phyloP scores from a whole-genome alignment of 371 early-diverging fungal genomes.

The Apophysomyces elegans region DNA sequence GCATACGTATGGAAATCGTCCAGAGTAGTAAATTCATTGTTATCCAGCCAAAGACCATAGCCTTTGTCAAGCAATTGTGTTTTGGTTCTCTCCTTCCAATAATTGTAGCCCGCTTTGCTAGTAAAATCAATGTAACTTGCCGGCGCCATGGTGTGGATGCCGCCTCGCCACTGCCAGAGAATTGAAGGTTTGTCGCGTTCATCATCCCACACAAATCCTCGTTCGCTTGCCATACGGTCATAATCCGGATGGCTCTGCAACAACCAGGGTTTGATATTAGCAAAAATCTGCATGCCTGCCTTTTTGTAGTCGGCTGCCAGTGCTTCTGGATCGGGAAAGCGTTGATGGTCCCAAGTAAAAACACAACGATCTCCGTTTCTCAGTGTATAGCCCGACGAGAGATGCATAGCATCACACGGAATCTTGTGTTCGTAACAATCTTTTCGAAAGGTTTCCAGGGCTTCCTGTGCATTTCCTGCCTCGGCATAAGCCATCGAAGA shows the following conservation, averaged over 20 bases:
- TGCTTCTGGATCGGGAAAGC: slow-evolving; percentile 55
- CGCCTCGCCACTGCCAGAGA: slow-evolving; percentile 60
- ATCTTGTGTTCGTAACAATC: slow-evolving; percentile 48
- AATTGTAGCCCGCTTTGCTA: slow-evolving; percentile 48
- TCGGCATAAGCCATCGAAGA: slow-evolving; percentile 70
- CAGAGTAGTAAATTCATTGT: slow-evolving; percentile 61
- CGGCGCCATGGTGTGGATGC: slow-evolving; percentile 46
- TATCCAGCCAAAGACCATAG: slow-evolving; percentile 65
- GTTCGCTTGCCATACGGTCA: slow-evolving; percentile 20
- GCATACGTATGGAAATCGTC: slow-evolving; percentile 49
- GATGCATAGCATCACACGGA: slow-evolving; percentile 66
- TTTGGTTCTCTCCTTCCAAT: slow-evolving; percentile 56
- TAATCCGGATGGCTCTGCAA: slow-evolving; percentile 59
- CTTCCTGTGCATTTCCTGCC: slow-evolving; percentile 54
- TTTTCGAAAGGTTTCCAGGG: slow-evolving; percentile 47
- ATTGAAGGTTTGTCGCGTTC: slow-evolving; percentile 18
- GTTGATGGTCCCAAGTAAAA: slow-evolving; percentile 62
- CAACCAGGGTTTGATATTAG: slow-evolving; percentile 72
- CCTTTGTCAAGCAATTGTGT: slow-evolving; percentile 53
- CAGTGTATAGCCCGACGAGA: slow-evolving; percentile 64
- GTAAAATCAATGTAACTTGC: slow-evolving; percentile 66
- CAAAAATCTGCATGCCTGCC: slow-evolving; percentile 55
- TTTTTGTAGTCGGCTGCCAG: slow-evolving; percentile 36
- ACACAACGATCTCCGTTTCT: slow-evolving; percentile 58
- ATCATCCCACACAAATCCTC: slow-evolving; percentile 55